A percentile compares a stretch with the other conserved stretches of the same genome.
phyloP scores from a whole-genome alignment of 163 green algal species.

The Scenedesmus sp. region DNA sequence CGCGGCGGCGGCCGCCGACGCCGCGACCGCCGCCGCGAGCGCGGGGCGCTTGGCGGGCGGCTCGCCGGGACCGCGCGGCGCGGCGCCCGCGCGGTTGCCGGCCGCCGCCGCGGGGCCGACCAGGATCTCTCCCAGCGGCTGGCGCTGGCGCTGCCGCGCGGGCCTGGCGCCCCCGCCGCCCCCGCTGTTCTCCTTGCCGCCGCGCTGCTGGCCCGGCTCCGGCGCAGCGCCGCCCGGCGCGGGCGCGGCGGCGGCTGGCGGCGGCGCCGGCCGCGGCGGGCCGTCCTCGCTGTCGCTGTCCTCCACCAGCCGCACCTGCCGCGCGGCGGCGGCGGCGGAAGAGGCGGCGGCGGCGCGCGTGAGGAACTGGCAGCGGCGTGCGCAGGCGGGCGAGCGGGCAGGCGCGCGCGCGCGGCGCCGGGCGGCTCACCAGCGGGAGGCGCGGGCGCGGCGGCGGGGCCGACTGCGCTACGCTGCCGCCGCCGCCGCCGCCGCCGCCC shows the following conservation, averaged over 20 bases:
- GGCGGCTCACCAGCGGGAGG: neutral
- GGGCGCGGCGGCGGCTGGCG: neutral
- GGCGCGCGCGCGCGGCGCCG: neutral
- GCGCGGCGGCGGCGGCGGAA: neutral
- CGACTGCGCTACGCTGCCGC: neutral
- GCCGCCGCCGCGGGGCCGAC: conserved; percentile 1
- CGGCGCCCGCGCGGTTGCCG: neutral
- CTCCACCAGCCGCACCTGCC: conserved; percentile 28
- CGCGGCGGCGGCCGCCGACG: neutral
- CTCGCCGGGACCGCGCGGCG: neutral
- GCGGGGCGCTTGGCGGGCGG: conserved; percentile 4
- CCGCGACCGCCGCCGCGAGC: neutral
- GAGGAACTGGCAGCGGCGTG: too few relatives aligned
- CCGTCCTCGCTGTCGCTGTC: conserved; percentile 39
- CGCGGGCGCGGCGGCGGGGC: neutral
- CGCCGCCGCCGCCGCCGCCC: too few relatives aligned
- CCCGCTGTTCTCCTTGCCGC: conserved; percentile 17
- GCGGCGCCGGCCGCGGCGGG: neutral
- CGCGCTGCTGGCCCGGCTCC: neutral
- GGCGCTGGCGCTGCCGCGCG: neutral
- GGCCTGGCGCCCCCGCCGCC: conserved; percentile 7
- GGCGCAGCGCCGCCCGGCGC: too few relatives aligned
- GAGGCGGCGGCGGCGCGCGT: too few relatives aligned
- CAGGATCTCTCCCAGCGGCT: conserved; percentile 17
- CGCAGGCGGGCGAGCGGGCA: neutral